phyloP scores from a whole-genome alignment of 2,329 filamentous ascomycete species.

The Cadophora malorum region DNA sequence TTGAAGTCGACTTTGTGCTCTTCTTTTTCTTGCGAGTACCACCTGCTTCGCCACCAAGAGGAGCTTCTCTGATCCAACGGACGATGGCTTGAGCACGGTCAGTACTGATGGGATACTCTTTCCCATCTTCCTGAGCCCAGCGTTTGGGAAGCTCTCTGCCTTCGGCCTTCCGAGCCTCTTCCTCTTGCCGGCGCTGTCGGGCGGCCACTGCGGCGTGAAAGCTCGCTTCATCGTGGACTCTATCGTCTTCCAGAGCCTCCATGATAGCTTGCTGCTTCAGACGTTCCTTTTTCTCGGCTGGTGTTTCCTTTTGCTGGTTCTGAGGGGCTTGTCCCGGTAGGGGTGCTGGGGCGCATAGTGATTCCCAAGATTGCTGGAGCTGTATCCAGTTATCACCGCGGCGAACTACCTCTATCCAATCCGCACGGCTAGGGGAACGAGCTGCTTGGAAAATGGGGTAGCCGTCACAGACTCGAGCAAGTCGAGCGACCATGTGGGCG shows the following conservation, averaged over 20 bases:
- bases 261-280: conserved; percentile 70
- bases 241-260: conserved; percentile 71
- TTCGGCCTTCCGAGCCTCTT: conserved; percentile 48
- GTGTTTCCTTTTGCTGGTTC: conserved; percentile 51
- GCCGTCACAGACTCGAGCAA: conserved; percentile 76
- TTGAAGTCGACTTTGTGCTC: conserved; percentile 35
- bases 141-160: conserved; percentile 52
- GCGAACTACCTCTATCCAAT: conserved; percentile 80
- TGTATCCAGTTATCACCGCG: conserved; percentile 73
- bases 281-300: conserved; percentile 62
- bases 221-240: conserved; percentile 69
- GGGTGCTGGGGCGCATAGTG: conserved; percentile 67
- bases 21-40: conserved; percentile 50
- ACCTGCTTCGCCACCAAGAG: conserved; percentile 45
- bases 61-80: conserved; percentile 71
- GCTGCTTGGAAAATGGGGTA: conserved; percentile 81
- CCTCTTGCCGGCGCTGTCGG: conserved; percentile 63
- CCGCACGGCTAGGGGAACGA: conserved; percentile 73
- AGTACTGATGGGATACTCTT: conserved; percentile 73
- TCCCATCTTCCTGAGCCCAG: conserved; percentile 69
- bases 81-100: conserved; percentile 73
- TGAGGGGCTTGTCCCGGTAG: conserved; percentile 50
- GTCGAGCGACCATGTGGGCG: conserved; percentile 79
- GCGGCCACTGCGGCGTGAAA: conserved; percentile 69
- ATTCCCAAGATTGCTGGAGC: conserved; percentile 71